Evolutionary conservation across 495 filamentous ascomycete genomes (phyloP).

Genomic region (Aspergillus nanangensis): DNA sequence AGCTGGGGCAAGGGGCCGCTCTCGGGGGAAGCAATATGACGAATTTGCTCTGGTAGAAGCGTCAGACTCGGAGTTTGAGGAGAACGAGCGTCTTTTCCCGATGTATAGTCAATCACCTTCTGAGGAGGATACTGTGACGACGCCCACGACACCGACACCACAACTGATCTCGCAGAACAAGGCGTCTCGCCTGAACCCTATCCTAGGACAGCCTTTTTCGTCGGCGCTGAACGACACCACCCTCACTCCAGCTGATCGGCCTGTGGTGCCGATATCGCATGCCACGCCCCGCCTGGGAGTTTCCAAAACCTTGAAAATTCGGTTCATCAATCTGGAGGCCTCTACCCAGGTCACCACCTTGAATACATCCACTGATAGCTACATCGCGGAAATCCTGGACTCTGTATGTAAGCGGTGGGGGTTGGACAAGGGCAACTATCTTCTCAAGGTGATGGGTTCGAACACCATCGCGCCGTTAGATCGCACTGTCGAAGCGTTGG

Average conservation of each 20-base stretch:
- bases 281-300: constrained; percentile 67
- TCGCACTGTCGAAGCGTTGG: constrained; percentile 84
- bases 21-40: constrained; percentile 81
- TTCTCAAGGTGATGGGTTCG: constrained; percentile 81
- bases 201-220: constrained; percentile 47
- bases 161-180: constrained; percentile 26
- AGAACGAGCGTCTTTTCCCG: constrained; percentile 73
- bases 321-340: constrained; percentile 69
- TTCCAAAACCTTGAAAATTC: constrained; percentile 81
- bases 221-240: constrained; percentile 53
- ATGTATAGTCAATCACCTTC: constrained; percentile 57
- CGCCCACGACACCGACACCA: constrained; percentile 38
- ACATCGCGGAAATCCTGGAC: constrained; percentile 89
- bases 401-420: constrained; percentile 85
- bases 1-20: constrained; percentile 57
- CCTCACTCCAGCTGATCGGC: constrained; percentile 59
- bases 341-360: constrained; percentile 61
- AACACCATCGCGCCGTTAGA: constrained; percentile 82
- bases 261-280: constrained; percentile 49
- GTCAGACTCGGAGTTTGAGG: constrained; percentile 66
- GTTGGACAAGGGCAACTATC: constrained; percentile 82
- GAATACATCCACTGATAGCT: constrained; percentile 87
- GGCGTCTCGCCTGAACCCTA: constrained; percentile 50
- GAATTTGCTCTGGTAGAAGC: constrained; percentile 91
- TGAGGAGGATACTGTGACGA: constrained; percentile 37